A percentile compares a stretch with the other conserved stretches of the same genome.
These are phyloP conservation scores for Fusarium subtropicale DNA, from an alignment of 2,329 filamentous ascomycete genomes.

Conservation along the genomic window DNA sequence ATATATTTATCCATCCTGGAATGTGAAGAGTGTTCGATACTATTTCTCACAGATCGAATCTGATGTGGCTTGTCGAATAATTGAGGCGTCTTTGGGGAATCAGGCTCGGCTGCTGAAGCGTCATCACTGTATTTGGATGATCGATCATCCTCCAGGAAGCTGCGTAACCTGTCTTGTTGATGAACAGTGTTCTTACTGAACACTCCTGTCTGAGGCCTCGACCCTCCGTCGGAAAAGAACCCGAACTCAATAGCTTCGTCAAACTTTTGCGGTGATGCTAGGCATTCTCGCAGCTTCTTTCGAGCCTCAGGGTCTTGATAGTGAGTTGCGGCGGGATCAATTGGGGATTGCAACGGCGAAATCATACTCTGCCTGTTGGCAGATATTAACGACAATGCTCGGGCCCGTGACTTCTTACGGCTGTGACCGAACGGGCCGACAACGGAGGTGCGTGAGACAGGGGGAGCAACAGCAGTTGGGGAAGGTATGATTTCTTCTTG, in stretches of 20 bases:
- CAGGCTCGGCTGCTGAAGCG: conserved; percentile 66
- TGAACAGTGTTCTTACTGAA: conserved; percentile 49
- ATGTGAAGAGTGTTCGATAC: conserved; percentile 44
- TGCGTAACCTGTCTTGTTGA: conserved; percentile 64
- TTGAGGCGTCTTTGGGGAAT: conserved; percentile 69
- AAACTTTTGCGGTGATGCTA: conserved; percentile 92
- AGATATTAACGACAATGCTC: conserved; percentile 66
- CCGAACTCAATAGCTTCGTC: conserved; percentile 96
- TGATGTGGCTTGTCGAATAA: conserved; percentile 56
- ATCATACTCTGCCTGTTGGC: conserved; percentile 56
- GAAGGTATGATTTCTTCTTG: conserved; percentile 56
- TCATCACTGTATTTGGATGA: conserved; percentile 68
- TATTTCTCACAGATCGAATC: conserved; percentile 47
- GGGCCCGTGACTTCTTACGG: conserved; percentile 65
- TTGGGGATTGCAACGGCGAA: conserved; percentile 48
- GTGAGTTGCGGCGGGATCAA: conserved; percentile 80
- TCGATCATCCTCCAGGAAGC: conserved; percentile 69
- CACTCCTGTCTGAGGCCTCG: conserved; percentile 48
- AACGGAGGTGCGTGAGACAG: conserved; percentile 38
- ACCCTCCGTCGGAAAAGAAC: conserved; percentile 74
- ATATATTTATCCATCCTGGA: conserved; percentile 57
- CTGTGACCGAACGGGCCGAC: conserved; percentile 51
- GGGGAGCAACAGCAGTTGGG: conserved; percentile 43
- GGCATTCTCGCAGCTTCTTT: conserved; percentile 84
- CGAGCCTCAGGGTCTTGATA: conserved; percentile 92